A percentile compares a stretch with the other conserved stretches of the same genome.
These are phyloP conservation scores for Alternaria conjuncta DNA, from an alignment of 2,329 filamentous ascomycete species.

Conservation along the genomic window DNA sequence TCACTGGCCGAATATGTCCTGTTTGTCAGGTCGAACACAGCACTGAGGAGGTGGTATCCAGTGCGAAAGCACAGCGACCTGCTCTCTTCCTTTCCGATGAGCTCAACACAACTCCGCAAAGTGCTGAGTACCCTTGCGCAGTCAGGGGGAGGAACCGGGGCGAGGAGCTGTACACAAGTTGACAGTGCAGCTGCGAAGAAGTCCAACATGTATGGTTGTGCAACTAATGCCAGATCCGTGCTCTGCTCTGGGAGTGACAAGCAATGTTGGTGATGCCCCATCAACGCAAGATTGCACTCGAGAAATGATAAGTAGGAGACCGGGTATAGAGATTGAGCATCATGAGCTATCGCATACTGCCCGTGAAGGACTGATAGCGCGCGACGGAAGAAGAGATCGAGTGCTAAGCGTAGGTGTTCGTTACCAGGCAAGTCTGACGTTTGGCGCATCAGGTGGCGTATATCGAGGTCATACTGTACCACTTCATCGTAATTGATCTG, in stretches of 20 bases:
- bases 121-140: constrained; percentile 14
- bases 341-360: background rate
- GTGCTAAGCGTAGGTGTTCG: background rate
- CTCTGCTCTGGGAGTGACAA: background rate
- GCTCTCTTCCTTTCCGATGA: constrained; percentile 20
- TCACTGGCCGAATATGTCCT: background rate
- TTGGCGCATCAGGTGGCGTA: background rate
- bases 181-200: constrained; percentile 28
- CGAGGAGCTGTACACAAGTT: constrained; percentile 20
- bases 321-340: background rate
- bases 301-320: background rate
- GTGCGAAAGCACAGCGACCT: constrained; percentile 23
- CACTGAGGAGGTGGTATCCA: constrained; percentile 16
- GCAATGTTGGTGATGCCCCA: background rate
- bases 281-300: background rate
- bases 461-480: background rate
- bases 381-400: background rate
- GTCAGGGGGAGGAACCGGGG: background rate
- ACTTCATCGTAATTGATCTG: background rate
- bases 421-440: background rate
- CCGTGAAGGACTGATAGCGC: background rate
- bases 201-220: constrained; percentile 30
- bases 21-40: constrained; percentile 6
- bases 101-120: constrained; percentile 19
- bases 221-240: constrained; percentile 16